Evolutionary conservation across 257 asterid species (phyloP).

Genomic region (Salvia rosmarinus): DNA sequence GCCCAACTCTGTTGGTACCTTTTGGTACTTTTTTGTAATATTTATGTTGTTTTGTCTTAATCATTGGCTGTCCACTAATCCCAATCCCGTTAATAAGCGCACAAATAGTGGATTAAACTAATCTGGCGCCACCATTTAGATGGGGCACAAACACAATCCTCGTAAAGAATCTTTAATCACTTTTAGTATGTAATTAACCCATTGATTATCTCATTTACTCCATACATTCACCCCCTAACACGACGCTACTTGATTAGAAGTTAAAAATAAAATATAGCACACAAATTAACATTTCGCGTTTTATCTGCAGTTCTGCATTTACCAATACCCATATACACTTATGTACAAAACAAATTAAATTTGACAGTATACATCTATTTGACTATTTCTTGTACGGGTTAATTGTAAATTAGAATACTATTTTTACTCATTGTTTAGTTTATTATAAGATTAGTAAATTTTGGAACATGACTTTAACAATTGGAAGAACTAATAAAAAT

Average conservation of each 20-base stretch:
- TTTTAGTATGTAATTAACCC: not conserved
- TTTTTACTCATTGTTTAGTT: too few relatives aligned
- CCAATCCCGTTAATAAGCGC: not conserved
- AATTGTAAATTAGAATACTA: too few relatives aligned
- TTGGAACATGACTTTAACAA: too few relatives aligned
- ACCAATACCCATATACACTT: too few relatives aligned
- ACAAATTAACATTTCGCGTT: too few relatives aligned
- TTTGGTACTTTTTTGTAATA: not conserved
- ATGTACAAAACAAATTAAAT: too few relatives aligned
- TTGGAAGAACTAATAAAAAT: too few relatives aligned
- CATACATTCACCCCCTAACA: not conserved
- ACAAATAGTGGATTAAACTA: not conserved
- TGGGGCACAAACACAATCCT: not conserved
- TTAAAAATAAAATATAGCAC: too few relatives aligned
- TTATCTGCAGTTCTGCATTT: too few relatives aligned
- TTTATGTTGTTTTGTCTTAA: constrained; percentile 27
- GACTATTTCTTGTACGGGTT: too few relatives aligned
- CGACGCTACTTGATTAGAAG: not conserved
- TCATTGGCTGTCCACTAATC: constrained; percentile 27
- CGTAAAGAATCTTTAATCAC: constrained; percentile 1
- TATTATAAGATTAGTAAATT: too few relatives aligned
- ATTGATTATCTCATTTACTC: not conserved
- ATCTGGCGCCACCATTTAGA: not conserved
- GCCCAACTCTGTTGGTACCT: constrained; percentile 23
- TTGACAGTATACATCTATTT: too few relatives aligned